Percentiles rank a stretch among this genome's conserved stretches.
Evolutionary conservation across 176 grass and related monocot genomes (phyloP).

Genomic region (Zizania latifolia): DNA sequence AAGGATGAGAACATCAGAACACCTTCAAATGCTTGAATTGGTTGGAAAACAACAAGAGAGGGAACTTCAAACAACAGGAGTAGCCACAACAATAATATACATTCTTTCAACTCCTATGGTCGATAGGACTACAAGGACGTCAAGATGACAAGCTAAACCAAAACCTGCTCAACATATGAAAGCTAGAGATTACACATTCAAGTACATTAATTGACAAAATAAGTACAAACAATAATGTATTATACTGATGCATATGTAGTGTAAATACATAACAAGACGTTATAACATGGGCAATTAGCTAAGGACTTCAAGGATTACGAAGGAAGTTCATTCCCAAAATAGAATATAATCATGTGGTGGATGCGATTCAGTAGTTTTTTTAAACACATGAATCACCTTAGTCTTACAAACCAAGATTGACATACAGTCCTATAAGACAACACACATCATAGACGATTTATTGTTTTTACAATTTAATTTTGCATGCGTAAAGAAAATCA

Average conservation of each 20-base stretch:
- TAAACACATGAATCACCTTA: background rate
- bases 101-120: conserved; percentile 92
- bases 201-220: background rate
- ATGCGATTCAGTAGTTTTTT: background rate
- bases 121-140: conserved; percentile 61
- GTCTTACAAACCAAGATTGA: background rate
- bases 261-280: background rate
- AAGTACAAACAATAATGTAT: background rate
- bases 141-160: conserved; percentile 96
- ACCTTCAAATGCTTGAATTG: background rate
- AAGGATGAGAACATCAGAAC: background rate
- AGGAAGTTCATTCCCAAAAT: background rate
- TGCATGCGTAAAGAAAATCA: background rate
- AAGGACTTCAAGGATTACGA: background rate
- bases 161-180: conserved; percentile 61
- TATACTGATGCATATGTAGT: background rate
- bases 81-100: conserved; percentile 24
- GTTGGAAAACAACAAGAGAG: background rate
- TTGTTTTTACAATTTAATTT: conserved; percentile 16
- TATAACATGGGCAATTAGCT: background rate
- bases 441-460: background rate
- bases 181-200: background rate
- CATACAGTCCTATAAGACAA: background rate
- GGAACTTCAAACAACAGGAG: background rate
- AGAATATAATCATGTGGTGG: background rate